Evolutionary conservation across 2,329 filamentous ascomycete species (phyloP), one percentile per base, ranked within the genome.

Genomic region (Aspergillus pseudoglaucus): DNA sequence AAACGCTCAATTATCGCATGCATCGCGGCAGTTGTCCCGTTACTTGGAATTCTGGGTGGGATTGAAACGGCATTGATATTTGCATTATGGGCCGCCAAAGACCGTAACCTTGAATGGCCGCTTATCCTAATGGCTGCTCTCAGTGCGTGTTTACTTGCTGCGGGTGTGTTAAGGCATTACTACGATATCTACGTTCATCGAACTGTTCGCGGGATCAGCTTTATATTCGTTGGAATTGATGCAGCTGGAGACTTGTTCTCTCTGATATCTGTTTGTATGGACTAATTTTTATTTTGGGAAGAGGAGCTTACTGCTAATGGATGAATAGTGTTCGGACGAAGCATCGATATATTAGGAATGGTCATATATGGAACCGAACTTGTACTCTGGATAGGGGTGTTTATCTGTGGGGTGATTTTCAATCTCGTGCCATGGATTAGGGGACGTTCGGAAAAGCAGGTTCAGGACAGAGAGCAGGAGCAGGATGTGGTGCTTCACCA

Each of bases 141-240:
- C 1, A 83, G 84, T 0, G 83, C 84, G 0, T 62, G 73, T 0
- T 70, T 88, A 2, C 75, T 88, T 1, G 81, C 81, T 1, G 75
- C 80, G 1, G 85, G 85, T 0, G 85, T 88, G 0, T 65, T 86
- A 6, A 70, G 80, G 2, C 83, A 88, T 60, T 88, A 87, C 57
- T 80, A 77, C 71, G 84, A 88, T 52, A 87, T 88, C 18, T 86
- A 80, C 57, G 60, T 74, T 2, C 78, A 85, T 54, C 75, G 80
- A 6, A 85, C 83, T 0, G 84, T 87, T 1, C 74, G 82, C 12
- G 84, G 84, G 6, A 87, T 88, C 35, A 86, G 83, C 1, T 87
- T 88, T 62, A 69, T 86, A 2, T 88, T 88, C 54, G 83, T 86
- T 0, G 80, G 72, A 1, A 84, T 88, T 39, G 84, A 88, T 64